Base-by-base conservation (phyloP, 176 grass and related monocot genomes). In the Carex kokanica region DNA sequence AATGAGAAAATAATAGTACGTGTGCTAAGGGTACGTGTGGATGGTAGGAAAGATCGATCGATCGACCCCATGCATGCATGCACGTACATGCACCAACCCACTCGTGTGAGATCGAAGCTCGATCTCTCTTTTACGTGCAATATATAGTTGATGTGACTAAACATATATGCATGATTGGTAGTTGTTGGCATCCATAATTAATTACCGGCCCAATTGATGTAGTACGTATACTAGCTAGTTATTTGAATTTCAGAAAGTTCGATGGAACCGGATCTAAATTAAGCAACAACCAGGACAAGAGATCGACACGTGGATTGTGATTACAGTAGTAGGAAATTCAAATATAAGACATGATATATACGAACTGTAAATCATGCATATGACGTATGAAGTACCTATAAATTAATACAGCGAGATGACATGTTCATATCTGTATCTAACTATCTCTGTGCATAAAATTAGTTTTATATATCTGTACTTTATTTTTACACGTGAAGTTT, bases 51-150 rank as follows among this genome's bases (percentile, higher is more conserved):
- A 65, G 41, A 73, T 59, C 2, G 45, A 52, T 17, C 14, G 18
- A 38, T 21, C 64, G 20, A 51, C 40, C 69, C 62, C 62, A 65
- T 65, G 27, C 32, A 36, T 67, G 29, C n/a, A n/a, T n/a, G n/a
- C n/a, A n/a, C 40, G 69, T 43, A 74, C 63, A 74, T 47, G 71
- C 71, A 75, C 71, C 71, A 31, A 74, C 23, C 23, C 45, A 27
- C 71, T 75, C 71, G 47, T 75, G 71, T 45, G 71, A 53, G 18
- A 13, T 49, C 9, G 24, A 25, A 14, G 24, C 11, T 25, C 2
- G 43, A 47, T 47, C 43, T 9, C 9, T 75, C 47, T 53, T 53
- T 27, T 73, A 75, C 45, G 20, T 53, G 70, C 24, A 74, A 20
- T 15, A n/a, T n/a, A n/a, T n/a, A n/a, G 3, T 29, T 16, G 71